These are phyloP conservation scores for Fusarium brachygibbosum DNA, from an alignment of 2,329 filamentous ascomycete genomes.

Conservation along the genomic window DNA sequence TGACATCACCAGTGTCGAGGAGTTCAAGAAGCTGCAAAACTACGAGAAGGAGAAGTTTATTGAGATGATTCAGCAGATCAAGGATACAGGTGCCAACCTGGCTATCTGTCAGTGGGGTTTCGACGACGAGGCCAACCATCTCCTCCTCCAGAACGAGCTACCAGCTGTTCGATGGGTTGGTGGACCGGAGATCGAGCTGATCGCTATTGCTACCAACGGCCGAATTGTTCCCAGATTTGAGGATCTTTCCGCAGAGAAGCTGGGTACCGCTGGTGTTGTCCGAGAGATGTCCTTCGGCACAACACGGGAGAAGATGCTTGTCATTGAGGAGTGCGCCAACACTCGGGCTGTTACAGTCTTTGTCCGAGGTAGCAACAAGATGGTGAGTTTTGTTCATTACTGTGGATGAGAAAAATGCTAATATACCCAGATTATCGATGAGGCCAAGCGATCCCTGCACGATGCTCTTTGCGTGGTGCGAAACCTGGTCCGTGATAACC, in stretches of 20 bases:
- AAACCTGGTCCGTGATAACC: constrained; percentile 95
- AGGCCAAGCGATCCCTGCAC: constrained; percentile 96
- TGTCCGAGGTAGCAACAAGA: constrained; percentile 98
- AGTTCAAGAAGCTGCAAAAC: constrained; percentile 97
- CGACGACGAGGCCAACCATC: constrained; percentile 98
- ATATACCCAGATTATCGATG: constrained; percentile 86
- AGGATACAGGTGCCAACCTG: constrained; percentile 95
- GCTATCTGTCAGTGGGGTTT: constrained; percentile 99
- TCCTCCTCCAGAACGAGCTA: constrained; percentile 94
- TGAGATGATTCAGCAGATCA: constrained; percentile 99
- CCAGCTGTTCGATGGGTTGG: constrained; percentile 98
- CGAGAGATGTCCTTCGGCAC: constrained; percentile 97
- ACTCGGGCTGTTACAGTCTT: constrained; percentile 96
- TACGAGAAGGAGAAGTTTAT: constrained; percentile 97
- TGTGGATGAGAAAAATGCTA: constrained; percentile 24
- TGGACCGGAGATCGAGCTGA: constrained; percentile 97
- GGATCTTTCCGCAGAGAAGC: constrained; percentile 90
- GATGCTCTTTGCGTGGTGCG: constrained; percentile 98
- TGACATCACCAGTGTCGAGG: constrained; percentile 95
- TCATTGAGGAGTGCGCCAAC: constrained; percentile 99
- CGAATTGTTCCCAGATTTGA: constrained; percentile 98
- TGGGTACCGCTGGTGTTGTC: constrained; percentile 90
- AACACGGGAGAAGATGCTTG: constrained; percentile 98
- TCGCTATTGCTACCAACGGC: constrained; percentile 98
- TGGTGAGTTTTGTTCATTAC: constrained; percentile 70